Percentiles rank a stretch among this genome's conserved stretches.
Conservation (phyloP, 2,329 filamentous ascomycete species). For the Exophiala viscosa region DNA sequence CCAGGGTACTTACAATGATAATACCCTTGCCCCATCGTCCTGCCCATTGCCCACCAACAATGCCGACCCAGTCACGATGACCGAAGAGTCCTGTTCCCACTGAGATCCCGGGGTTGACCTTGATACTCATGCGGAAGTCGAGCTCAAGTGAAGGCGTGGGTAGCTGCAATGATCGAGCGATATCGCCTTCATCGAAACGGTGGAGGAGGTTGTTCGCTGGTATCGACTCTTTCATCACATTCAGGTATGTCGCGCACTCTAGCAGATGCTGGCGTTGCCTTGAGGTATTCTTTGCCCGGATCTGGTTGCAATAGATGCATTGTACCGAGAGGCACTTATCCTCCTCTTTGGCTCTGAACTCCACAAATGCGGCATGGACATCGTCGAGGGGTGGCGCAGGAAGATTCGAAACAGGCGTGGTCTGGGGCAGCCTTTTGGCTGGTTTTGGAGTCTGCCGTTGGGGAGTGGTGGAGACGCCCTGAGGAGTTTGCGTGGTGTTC, state of each 20-base stretch:
- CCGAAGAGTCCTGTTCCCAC: constrained; percentile 48
- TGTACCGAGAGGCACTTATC: constrained; percentile 47
- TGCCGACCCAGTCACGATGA: constrained; percentile 51
- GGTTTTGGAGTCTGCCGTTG: constrained; percentile 24
- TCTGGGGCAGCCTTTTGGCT: constrained; percentile 23
- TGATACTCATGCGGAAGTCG: constrained; percentile 53
- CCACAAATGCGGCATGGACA: constrained; percentile 48
- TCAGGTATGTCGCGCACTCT: constrained; percentile 49
- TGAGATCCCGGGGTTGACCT: constrained; percentile 49
- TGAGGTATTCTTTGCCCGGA: constrained; percentile 50
- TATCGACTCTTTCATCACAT: constrained; percentile 52
- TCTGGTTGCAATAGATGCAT: constrained; percentile 50
- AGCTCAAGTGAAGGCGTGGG: constrained; percentile 48
- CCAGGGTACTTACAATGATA: constrained; percentile 41
- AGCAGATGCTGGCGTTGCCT: constrained; percentile 48
- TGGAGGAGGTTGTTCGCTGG: constrained; percentile 51
- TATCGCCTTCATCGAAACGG: constrained; percentile 49
- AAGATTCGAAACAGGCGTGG: constrained; percentile 33
- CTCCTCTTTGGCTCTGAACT: constrained; percentile 30
- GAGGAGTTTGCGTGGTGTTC: constrained; percentile 28
- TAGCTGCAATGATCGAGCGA: constrained; percentile 46
- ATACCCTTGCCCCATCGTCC: constrained; percentile 52
- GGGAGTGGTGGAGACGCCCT: constrained; percentile 17
- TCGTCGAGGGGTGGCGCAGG: constrained; percentile 48
- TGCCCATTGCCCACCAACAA: constrained; percentile 50